Evolutionary conservation across 257 asterid species (phyloP), one percentile per base, ranked within the genome.

Genomic region (Euphrasia confusa): DNA sequence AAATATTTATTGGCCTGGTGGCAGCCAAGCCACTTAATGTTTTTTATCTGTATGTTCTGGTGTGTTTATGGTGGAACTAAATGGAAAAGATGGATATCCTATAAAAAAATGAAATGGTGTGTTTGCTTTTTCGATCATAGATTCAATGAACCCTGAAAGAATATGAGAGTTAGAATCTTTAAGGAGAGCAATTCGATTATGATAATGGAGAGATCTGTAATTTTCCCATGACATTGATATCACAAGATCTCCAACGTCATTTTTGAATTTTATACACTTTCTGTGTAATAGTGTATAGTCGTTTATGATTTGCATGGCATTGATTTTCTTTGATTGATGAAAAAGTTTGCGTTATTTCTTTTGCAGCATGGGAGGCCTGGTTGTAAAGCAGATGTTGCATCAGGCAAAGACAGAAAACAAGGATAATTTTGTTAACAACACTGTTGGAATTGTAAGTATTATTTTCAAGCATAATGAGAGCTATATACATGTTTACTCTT

Each of bases 351-450:
- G 24, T 49, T 53, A 59, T 66, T 35, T 62, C 71, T 67, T 68
- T 61, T 82, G 80, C 89, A 93, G 99, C 80, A 80, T 89, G 97
- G 99, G 99, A 8, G 97, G 99, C 72, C 85, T 93, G 64, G 97
- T 85, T 69, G 99, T 93, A 82, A 93, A 89, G 85, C 96, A 93
- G 78, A 93, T 93, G 93, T 69, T 93, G 68, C 57, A 80, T 79
- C 95, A 89, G 75, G 99, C 99, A 59, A 80, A 80, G 74, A 77
- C 80, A 50, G 92, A 89, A 74, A 82, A 82, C 59, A 93, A 78
- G 81, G 83, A 81, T 69, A 75, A 89, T 69, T 78, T 93, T 77
- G 92, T 93, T 13, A 81, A 82, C 64, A 93, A 93, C 75, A 85
- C 97, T 48, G 80, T 82, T 37, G 99, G 99, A 77, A 61, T 93